phyloP scores from a whole-genome alignment of 2,329 filamentous ascomycete genomes.

The Elsinoe arachidis region DNA sequence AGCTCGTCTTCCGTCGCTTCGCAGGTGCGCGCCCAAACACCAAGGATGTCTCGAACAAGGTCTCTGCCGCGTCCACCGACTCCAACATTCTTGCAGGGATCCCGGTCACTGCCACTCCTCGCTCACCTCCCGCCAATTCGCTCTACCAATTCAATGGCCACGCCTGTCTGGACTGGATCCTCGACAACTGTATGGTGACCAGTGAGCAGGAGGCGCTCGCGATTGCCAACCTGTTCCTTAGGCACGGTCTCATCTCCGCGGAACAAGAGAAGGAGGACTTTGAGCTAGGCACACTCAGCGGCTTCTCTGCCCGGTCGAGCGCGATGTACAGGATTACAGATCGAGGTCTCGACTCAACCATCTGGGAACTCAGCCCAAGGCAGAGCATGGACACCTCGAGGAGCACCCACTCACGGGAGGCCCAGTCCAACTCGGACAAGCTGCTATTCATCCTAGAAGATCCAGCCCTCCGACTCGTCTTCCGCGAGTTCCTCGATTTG shows the following conservation, averaged over 20 bases:
- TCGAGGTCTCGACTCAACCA: not conserved
- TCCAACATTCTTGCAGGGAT: not conserved
- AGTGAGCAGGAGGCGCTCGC: not conserved
- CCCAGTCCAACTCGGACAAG: not conserved
- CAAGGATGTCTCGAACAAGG: not conserved
- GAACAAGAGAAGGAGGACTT: not conserved
- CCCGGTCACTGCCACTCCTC: not conserved
- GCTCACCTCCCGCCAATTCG: not conserved
- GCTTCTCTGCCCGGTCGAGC: not conserved
- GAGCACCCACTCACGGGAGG: not conserved
- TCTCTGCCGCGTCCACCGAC: not conserved
- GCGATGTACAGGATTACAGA: not conserved
- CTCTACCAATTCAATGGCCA: not conserved
- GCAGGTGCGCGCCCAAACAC: not conserved
- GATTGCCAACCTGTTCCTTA: not conserved
- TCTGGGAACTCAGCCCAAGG: constrained; percentile 1
- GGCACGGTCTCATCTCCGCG: not conserved
- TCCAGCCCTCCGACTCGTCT: not conserved
- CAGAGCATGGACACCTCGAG: not conserved
- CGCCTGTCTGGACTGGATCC: not conserved
- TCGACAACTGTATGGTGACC: not conserved
- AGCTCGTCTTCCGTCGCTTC: constrained; percentile 1
- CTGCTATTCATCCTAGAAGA: not conserved
- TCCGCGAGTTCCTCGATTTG: not conserved
- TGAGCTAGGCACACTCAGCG: not conserved